phyloP scores from a whole-genome alignment of 208 protist genomes.

The Crithidia sp. region DNA sequence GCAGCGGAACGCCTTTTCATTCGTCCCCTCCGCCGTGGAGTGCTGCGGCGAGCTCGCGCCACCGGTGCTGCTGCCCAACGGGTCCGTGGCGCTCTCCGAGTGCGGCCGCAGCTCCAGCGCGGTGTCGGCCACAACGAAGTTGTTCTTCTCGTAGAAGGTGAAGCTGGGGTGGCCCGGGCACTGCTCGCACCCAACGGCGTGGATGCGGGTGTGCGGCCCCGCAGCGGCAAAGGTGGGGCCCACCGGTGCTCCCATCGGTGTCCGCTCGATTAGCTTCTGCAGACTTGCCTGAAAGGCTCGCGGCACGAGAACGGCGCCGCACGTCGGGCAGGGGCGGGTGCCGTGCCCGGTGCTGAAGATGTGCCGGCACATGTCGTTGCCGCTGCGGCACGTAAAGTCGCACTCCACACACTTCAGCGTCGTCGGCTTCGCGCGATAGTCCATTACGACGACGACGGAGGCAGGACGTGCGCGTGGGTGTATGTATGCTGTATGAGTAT shows the following conservation, averaged over 20 bases:
- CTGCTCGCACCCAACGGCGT: conserved; percentile 24
- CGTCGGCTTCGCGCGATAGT: conserved; percentile 2
- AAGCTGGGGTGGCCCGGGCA: conserved; percentile 26
- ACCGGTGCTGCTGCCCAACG: background rate
- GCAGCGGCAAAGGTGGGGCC: background rate
- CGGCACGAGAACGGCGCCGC: conserved; percentile 41
- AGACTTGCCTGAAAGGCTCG: conserved; percentile 39
- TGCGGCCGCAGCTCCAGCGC: conserved; percentile 8
- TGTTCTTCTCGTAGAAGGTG: conserved; percentile 27
- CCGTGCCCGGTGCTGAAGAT: conserved; percentile 41
- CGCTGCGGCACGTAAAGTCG: conserved; percentile 31
- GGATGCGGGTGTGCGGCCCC: conserved; percentile 19
- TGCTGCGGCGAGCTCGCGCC: background rate
- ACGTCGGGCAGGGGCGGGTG: conserved; percentile 38
- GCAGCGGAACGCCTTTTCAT: conserved; percentile 50
- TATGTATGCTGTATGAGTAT: background rate
- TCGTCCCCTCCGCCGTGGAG: background rate
- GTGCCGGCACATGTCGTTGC: conserved; percentile 45
- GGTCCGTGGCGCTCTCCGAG: background rate
- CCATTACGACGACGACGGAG: background rate
- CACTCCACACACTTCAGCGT: conserved; percentile 39
- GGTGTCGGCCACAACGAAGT: conserved; percentile 25
- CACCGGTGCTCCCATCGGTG: background rate
- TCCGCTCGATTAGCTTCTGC: conserved; percentile 38
- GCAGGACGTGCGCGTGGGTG: too few relatives aligned